Base-by-base conservation (phyloP, 2,329 filamentous ascomycete genomes). In the Aphanoascus verrucosus region DNA sequence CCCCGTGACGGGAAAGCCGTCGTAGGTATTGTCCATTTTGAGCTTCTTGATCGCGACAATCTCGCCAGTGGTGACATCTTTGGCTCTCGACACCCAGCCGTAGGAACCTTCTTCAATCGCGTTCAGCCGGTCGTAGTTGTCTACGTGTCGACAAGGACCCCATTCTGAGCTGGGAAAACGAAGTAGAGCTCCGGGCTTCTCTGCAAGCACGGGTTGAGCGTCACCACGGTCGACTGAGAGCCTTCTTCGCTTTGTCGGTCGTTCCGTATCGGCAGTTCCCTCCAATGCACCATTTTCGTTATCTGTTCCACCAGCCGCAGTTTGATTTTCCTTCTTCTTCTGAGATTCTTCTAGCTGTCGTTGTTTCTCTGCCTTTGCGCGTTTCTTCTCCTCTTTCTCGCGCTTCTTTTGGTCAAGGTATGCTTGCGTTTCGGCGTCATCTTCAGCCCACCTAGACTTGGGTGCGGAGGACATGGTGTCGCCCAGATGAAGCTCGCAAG, bases 71-170 rank as follows among this genome's bases (percentile, higher is more conserved):
- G 75, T 72, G 32, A 78, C 75, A 62, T 94, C 85, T 57, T 78
- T 83, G 11, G 89, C 93, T 55, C 93, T 79, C 52, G 90, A 90
- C 3, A 98, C 93, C 80, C 84, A 91, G 44, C 93, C 93, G 69
- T 98, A 98, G 7, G 89, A 89, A 35, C 93, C 93, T 73, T 98
- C 93, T 69, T 97, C 93, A 63, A 98, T 98, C 66, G 93, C 86
- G 69, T 98, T 98, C 54, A 98, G 76, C 61, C 87, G 86, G 63
- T 96, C 87, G 71, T 90, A 98, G 64, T 88, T 84, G 64, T 91
- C 85, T 23, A 94, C 85, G 65, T 86, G 86, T 56, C 86, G 78
- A 64, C 85, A 86, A 2, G 80, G 76, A 54, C 80, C 78, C 82
- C 89, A 94, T 60, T 74, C 69, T 8, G 79, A 78, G 12, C 76